Percentiles rank a stretch among this genome's conserved stretches.
Conservation (phyloP, 192 early-diverging fungal species). For the Spizellomyces sp. region DNA sequence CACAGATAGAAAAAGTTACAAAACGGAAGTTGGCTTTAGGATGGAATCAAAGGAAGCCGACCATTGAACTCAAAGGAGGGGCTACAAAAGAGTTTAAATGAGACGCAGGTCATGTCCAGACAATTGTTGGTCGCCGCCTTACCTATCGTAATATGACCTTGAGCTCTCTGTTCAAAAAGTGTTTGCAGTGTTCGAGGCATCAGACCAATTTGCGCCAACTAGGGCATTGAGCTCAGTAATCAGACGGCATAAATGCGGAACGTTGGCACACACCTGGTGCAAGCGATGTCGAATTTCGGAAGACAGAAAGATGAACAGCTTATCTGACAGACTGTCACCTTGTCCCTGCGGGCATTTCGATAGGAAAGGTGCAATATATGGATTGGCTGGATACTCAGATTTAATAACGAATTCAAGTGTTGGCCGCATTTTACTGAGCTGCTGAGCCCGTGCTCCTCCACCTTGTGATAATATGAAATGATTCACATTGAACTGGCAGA, state of each 20-base stretch:
- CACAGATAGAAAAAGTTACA: background rate
- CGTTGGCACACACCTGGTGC: constrained; percentile 51
- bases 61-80: constrained; percentile 51
- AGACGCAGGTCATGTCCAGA: background rate
- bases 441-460: background rate
- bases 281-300: constrained; percentile 66
- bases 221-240: background rate
- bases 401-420: background rate
- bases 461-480: constrained; percentile 78
- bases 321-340: constrained; percentile 37
- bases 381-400: constrained; percentile 48
- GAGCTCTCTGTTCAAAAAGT: constrained; percentile 64
- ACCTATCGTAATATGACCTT: constrained; percentile 70
- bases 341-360: constrained; percentile 42
- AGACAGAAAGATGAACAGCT: constrained; percentile 49
- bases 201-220: constrained; percentile 54
- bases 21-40: background rate
- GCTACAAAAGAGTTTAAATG: constrained; percentile 21
- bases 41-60: constrained; percentile 24
- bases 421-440: background rate
- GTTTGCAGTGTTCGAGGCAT: constrained; percentile 59
- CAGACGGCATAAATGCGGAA: constrained; percentile 11
- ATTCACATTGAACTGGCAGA: constrained; percentile 75
- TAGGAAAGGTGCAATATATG: constrained; percentile 70
- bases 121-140: background rate